Conservation (phyloP, 1,284 basidiomycete genomes). For the Microstroma glucosiphilum region DNA sequence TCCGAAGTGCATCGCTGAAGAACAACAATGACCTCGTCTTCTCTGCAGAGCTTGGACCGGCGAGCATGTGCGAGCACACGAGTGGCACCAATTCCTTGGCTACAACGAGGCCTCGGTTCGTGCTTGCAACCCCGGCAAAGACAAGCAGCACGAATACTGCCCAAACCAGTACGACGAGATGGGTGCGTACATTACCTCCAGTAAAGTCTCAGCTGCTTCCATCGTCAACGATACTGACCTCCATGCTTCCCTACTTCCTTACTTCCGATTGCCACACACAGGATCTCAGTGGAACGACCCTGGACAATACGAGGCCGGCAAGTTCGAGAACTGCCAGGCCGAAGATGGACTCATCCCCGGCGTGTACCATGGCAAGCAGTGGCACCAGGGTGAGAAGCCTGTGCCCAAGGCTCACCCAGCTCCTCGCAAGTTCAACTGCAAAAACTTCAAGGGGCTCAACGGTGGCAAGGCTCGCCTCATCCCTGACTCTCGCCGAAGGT, state of each 20-base stretch:
- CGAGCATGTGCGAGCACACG: conserved; percentile 39
- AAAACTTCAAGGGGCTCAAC: too few species aligned
- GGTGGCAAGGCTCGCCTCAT: too few species aligned
- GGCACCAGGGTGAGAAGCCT: neutral
- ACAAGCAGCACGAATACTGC: neutral
- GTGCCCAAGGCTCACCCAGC: too few species aligned
- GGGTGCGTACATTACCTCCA: neutral
- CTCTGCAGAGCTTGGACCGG: conserved; percentile 15
- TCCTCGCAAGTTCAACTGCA: too few species aligned
- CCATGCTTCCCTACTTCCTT: too few species aligned
- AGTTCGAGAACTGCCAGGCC: conserved; percentile 28
- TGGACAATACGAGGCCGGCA: conserved; percentile 18
- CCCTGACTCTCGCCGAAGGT: too few species aligned
- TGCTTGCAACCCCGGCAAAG: neutral
- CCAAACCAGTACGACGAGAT: neutral
- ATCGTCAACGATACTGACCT: neutral
- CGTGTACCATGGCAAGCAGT: conserved; percentile 14
- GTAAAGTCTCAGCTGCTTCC: neutral
- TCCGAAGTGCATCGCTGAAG: too few species aligned
- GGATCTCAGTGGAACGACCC: conserved; percentile 21
- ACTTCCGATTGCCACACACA: conserved; percentile 3
- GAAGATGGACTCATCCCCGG: conserved; percentile 21
- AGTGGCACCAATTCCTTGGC: conserved; percentile 48
- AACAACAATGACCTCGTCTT: too few species aligned
- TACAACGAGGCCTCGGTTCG: conserved; percentile 44